Evolutionary conservation across 202 grass and related monocot genomes (phyloP), one percentile per base, ranked within the genome.

Genomic region (Musa balbisiana): DNA sequence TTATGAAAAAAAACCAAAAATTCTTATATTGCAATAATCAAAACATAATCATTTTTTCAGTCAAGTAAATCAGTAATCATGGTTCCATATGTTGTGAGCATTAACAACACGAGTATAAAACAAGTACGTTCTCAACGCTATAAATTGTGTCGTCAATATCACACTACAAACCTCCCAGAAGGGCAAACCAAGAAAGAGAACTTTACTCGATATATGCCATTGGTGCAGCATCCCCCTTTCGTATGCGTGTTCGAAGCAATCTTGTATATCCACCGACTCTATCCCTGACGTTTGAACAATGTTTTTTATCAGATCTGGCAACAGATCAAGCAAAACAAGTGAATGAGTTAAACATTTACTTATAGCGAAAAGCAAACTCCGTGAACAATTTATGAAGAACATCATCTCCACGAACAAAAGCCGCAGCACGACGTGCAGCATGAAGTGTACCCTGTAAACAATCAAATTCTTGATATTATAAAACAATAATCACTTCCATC

Each of bases 121-220:
- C 33, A 43, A 43, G 33, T 43, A 43, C 33, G 0, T 43, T 43
- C 4, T 43, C 33, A 6, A 43, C 5, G 2, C 33, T 43, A 43
- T 43, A 43, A 43, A 43, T 43, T 43, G 4, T 43, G 33, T 6
- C 33, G 33, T 5, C 33, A 43, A 43, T 43, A 43, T 43, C 33
- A 43, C 33, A 43, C 33, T 43, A 43, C 33, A 43, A 43, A 6
- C 33, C 33, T 43, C 33, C 33, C 33, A 43, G 33, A 43, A 43
- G 33, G 33, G 49, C 21, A 52, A 75, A 78, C 80, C 1, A 76
- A 82, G 49, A 52, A 65, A 77, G 84, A 16, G 54, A 50, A 71
- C 10, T 74, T 84, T 92, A 98, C 94, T 98, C 94, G 8, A 98
- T 98, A 66, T 98, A 94, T 73, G 94, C 89, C 95, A 98, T 92